Conservation (phyloP, 257 asterid species). For the Nicotiana obtusifolia region DNA sequence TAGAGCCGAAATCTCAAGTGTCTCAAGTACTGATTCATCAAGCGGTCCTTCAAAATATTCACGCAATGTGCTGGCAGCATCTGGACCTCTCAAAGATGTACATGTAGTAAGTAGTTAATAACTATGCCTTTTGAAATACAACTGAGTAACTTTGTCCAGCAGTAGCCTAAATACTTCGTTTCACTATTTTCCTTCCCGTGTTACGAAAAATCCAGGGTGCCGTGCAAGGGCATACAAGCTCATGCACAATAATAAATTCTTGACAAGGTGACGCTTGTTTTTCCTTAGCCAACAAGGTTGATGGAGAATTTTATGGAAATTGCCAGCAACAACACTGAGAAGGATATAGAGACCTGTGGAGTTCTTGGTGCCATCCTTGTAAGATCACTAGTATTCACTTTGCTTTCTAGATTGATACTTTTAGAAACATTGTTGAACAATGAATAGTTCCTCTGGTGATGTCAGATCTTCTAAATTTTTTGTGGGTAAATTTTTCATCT, state of each 20-base stretch:
- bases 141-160: not conserved
- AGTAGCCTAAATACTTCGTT: not conserved
- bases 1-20: conserved; percentile 20
- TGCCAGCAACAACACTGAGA: conserved; percentile 38
- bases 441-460: not conserved
- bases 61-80: conserved; percentile 5
- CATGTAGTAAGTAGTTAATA: conserved; percentile 31
- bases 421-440: not conserved
- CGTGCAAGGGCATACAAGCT: not conserved
- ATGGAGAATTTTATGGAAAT: conserved; percentile 42
- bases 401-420: not conserved
- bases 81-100: conserved; percentile 30
- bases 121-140: not conserved
- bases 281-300: conserved; percentile 31
- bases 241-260: not conserved
- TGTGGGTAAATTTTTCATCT: not conserved
- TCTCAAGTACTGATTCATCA: conserved; percentile 18
- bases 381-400: conserved; percentile 7
- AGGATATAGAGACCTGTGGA: conserved; percentile 48
- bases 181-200: not conserved
- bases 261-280: not conserved
- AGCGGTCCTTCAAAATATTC: conserved; percentile 17
- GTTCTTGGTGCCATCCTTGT: conserved; percentile 54
- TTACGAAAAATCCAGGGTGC: not conserved
- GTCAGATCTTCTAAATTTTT: no score